Base-by-base conservation (phyloP, 257 asterid genomes). In the Nicotiana obtusifolia region DNA sequence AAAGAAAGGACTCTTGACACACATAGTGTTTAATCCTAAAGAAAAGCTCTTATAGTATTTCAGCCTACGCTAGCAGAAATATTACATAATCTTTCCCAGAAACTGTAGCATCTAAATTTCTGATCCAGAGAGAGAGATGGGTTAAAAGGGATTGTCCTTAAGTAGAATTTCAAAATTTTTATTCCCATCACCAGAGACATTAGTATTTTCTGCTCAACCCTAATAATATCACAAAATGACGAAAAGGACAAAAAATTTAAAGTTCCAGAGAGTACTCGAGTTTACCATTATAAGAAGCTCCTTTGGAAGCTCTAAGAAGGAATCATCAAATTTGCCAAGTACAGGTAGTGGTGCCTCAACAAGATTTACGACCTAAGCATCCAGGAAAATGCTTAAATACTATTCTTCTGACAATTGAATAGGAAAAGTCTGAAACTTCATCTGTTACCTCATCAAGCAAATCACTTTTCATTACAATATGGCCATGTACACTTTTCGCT, bases 301-400 rank as follows among this genome's bases (percentile, higher is more conserved):
- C 85, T 92, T 92, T 14, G 99, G 98, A 84, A 95, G 99, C 90
- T 92, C 88, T 62, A 95, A 91, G 88, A 95, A 95, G 83, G 95
- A 90, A 76, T 91, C 93, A 9, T 87, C 88, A 75, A 95, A 95
- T 82, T 88, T 84, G 7, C 99, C 98, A 82, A 94, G 97, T 65
- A 95, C 90, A 31, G 97, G 97, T 80, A 80, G 87, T 67, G 99
- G 98, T 87, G 97, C 93, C 90, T 95, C 99, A 80, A 95, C 97
- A 82, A 95, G 99, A 95, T 95, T 95, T 64, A 89, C 96, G 16
- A 95, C 97, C 99, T 95, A 85, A 80, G 62, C 77, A 88, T 57
- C 54, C 52, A 64, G 64, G 77, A 90, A 82, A 8, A 85, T 56
- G 81, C 61, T 82, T 67, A 66, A 44, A 62, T 82, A 41, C 79